phyloP scores from a whole-genome alignment of 2,329 filamentous ascomycete species.

The Aspergillus eucalypticola region DNA sequence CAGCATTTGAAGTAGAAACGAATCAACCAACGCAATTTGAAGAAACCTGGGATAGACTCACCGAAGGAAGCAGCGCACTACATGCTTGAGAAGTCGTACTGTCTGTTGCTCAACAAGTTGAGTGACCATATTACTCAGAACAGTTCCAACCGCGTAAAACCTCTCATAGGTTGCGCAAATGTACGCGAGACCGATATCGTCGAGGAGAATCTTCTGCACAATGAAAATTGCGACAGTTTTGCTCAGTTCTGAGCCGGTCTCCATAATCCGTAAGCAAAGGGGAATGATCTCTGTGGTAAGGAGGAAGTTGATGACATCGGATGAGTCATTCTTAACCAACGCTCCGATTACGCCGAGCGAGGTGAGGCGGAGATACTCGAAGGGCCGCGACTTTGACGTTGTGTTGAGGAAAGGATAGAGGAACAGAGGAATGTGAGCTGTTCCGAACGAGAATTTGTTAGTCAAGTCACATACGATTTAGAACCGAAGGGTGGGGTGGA shows the following conservation, averaged over 20 bases:
- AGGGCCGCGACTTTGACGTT: constrained; percentile 94
- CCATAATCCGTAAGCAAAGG: constrained; percentile 96
- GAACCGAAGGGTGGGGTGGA: not conserved
- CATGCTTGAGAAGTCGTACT: constrained; percentile 91
- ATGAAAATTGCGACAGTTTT: constrained; percentile 99
- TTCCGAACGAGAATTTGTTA: constrained; percentile 8
- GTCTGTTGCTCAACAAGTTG: constrained; percentile 98
- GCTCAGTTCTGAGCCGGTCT: constrained; percentile 95
- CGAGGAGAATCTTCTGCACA: constrained; percentile 96
- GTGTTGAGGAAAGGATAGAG: constrained; percentile 98
- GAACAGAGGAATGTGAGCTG: constrained; percentile 95
- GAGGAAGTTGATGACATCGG: constrained; percentile 98
- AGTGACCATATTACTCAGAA: constrained; percentile 97
- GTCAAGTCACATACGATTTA: not conserved
- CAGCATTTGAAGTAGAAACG: not conserved
- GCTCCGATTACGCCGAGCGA: constrained; percentile 96
- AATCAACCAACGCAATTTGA: not conserved
- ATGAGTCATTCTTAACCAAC: constrained; percentile 97
- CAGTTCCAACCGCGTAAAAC: constrained; percentile 96
- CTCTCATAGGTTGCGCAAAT: constrained; percentile 98
- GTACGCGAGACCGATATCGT: constrained; percentile 95
- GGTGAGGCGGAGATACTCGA: constrained; percentile 94
- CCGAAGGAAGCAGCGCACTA: constrained; percentile 95
- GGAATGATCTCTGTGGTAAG: constrained; percentile 98
- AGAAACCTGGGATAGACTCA: constrained; percentile 48